Percentiles rank a stretch among this genome's conserved stretches.
Conservation (phyloP, 192 early-diverging fungal genomes). For the Rhizophagus clarus region DNA sequence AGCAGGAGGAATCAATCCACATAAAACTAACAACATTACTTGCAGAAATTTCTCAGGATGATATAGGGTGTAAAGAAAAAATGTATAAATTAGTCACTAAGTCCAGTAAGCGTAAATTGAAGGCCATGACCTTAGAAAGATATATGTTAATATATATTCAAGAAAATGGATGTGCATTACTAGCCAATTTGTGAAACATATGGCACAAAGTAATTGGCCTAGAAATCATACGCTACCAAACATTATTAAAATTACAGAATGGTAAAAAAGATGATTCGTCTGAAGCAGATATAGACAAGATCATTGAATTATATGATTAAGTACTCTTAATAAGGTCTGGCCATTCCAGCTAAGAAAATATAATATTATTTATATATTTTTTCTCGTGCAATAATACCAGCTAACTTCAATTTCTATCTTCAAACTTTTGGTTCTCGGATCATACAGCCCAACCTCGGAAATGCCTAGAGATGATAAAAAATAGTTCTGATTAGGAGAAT, state of each 20-base stretch:
- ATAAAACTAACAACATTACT: not conserved
- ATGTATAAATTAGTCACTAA: conserved; percentile 19
- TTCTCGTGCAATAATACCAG: too few species aligned
- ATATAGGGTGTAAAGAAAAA: not conserved
- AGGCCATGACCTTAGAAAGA: not conserved
- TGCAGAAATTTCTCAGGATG: not conserved
- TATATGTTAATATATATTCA: too few species aligned
- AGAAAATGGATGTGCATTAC: not conserved
- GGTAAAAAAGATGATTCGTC: conserved; percentile 19
- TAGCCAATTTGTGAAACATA: conserved; percentile 1
- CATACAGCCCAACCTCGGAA: too few species aligned
- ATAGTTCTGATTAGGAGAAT: too few species aligned
- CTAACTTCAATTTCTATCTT: too few species aligned
- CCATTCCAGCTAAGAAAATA: too few species aligned
- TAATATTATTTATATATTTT: too few species aligned
- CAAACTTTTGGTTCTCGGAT: too few species aligned
- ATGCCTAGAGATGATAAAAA: too few species aligned
- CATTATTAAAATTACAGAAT: not conserved
- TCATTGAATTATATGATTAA: not conserved
- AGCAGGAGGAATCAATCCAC: not conserved
- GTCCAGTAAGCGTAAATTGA: too few species aligned
- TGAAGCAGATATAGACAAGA: not conserved
- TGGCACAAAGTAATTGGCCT: too few species aligned
- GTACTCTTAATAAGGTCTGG: not conserved
- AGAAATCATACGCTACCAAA: not conserved